Evolutionary conservation across 2,329 filamentous ascomycete genomes (phyloP), one percentile per base, ranked within the genome.

Genomic region (Epichloe scottii): DNA sequence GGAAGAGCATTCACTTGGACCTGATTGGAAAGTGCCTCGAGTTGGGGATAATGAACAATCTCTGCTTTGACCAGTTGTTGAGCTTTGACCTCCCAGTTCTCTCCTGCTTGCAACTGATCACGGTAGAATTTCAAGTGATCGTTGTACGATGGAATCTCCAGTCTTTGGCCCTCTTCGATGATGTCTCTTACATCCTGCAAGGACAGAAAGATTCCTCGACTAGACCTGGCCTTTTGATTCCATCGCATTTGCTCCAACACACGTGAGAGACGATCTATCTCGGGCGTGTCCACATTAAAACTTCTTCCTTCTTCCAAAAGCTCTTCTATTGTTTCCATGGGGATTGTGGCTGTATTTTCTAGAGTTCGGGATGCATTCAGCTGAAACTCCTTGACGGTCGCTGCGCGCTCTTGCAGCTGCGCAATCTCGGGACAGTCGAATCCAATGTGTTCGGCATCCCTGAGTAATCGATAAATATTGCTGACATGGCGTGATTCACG

Each of bases 381-480:
- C 65, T 91, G 89, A 68, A 95, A 98, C 52, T 82, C 79, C 57
- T 85, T 82, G 67, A 98, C 93, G 48, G 85, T 84, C 56, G 87
- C 82, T 53, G 87, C 86, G 47, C 91, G 86, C 65, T 97, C 90
- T 63, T 85, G 84, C 50, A 98, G 75, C 56, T 88, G 85, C 38
- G 77, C 77, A 60, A 97, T 95, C 67, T 98, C 91, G 40, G 87
- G 85, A 66, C 89, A 95, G 59, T 96, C 89, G 64, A 98, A 98
- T 14, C 87, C 88, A 55, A 97, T 82, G 59, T 84, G 81, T 60
- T 95, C 86, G 23, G 91, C 91, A 59, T 90, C 83, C 53, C 80
- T 76, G 52, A 98, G 79, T 46, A 98, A 79, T 56, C 87, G 85
- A 63, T 87, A 82, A 56, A 98, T 88, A 64, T 94, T 94, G 58